Base-by-base conservation (phyloP, 202 grass and related monocot species). In the Schoenoplectus tabernaemontani region DNA sequence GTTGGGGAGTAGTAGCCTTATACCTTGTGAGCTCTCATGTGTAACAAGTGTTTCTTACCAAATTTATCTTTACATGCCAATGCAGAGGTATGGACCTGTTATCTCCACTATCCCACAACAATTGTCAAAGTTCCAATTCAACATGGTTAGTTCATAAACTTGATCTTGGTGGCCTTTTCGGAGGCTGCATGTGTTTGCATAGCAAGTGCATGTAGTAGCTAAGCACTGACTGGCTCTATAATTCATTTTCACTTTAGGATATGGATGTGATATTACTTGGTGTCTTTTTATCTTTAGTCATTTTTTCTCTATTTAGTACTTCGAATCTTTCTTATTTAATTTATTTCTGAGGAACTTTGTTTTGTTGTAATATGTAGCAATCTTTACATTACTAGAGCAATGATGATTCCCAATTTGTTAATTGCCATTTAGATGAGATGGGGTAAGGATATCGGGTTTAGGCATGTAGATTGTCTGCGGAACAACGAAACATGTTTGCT, bases 41-140 rank as follows among this genome's bases (percentile, higher is more conserved):
- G 9, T 34, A 56, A 57, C 1, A 57, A 58, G n/a, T 23, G 9
- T 36, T 77, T 37, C 12, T 58, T 36, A 56, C 16, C 16, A 19
- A 39, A 34, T 48, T 15, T 44, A 64, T 63, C 13, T 48, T 54
- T 70, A 54, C 16, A 39, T 68, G 48, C 57, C 17, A 48, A 92
- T 88, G 84, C 86, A 95, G 96, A 87, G 91, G 77, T 98, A 92
- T 2, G 96, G 96, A 37, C 91, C 96, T 72, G 88, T 98, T 79
- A 98, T 98, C 82, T 98, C 96, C 68, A 95, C 96, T 30, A 98
- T 98, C 76, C 96, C 96, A 0, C 96, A 95, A 64, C 96, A 98
- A 78, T 63, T 98, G 70, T 98, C 96, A 12, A 90, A 90, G 81
- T 99, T 99, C 82, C 96, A 99, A 76, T 99, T 99, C 96, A 96